Evolutionary conservation across 305 asterid genomes (phyloP).

Genomic region (Coffea humblotiana): DNA sequence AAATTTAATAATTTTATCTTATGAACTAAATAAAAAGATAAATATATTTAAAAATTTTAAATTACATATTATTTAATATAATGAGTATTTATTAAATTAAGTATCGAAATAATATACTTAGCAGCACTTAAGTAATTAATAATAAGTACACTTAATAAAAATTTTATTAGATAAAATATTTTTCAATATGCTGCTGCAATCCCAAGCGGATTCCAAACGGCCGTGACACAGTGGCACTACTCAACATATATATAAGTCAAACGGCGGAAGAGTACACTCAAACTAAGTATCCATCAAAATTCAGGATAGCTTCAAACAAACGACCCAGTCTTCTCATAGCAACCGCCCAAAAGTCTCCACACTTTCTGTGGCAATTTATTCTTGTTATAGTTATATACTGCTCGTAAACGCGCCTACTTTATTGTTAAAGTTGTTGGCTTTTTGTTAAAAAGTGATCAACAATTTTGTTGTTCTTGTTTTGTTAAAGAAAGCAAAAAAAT

Average conservation of each 20-base stretch:
- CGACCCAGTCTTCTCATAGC: not conserved
- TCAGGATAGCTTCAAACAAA: not conserved
- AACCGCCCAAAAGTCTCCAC: conserved; percentile 4
- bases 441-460: not conserved
- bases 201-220: too few relatives aligned
- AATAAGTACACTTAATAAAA: too few relatives aligned
- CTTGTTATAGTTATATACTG: not conserved
- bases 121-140: too few relatives aligned
- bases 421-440: not conserved
- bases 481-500: not conserved
- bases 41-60: too few relatives aligned
- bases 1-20: too few relatives aligned
- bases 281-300: not conserved
- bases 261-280: not conserved
- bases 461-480: not conserved
- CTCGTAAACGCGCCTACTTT: not conserved
- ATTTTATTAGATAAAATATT: too few relatives aligned
- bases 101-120: too few relatives aligned
- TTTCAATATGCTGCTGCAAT: too few relatives aligned
- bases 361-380: conserved; percentile 3
- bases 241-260: not conserved
- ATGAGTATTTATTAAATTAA: too few relatives aligned
- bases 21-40: too few relatives aligned
- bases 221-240: not conserved
- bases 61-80: too few relatives aligned